Base-by-base conservation (phyloP, 2,329 filamentous ascomycete genomes). In the Decorospora gaudefroyi region DNA sequence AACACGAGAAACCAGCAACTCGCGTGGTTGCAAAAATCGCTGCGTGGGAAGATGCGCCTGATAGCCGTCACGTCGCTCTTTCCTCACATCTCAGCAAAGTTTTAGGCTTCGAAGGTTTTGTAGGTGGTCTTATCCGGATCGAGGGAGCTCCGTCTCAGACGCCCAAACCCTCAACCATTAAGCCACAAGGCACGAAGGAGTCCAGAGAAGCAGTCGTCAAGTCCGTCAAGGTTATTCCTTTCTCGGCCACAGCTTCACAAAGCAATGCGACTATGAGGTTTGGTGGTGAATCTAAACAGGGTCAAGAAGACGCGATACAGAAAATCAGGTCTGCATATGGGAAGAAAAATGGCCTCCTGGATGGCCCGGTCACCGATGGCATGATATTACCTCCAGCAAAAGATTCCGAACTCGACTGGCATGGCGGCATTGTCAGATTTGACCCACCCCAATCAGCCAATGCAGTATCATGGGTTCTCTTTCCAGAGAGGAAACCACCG, bases 301-400 rank as follows among this genome's bases (percentile, higher is more conserved):
- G 93, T 56, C 85, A 85, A 38, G 89, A 95, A 62, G 89, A 90
- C 55, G 83, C 84, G 3, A 76, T 82, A 10, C 86, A 86, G 61
- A 82, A 82, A 29, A 84, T 96, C 49, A 82, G 83, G 51, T 79
- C 84, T 8, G 80, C 89, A 3, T 93, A 93, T 57, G 81, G 83
- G 13, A 78, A 76, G 19, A 80, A 81, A 15, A 72, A 76, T 29
- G 83, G 86, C 1, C 69, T 97, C 12, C 74, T 97, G 1, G 82
- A 87, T 42, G 93, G 93, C 0, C 90, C 93, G 4, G 68, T 99
- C 36, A 96, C 91, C 0, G 90, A 99, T 68, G 91, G 92, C 2
- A 87, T 92, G 73, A 72, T 96, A 10, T 72, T 99, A 13, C 82
- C 81, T 1, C 58, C 84, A 76, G 23, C 78, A 78, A 41, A 76